These are phyloP conservation scores for Eruca vesicaria DNA, from an alignment of 441 rosid species.

Conservation along the genomic window DNA sequence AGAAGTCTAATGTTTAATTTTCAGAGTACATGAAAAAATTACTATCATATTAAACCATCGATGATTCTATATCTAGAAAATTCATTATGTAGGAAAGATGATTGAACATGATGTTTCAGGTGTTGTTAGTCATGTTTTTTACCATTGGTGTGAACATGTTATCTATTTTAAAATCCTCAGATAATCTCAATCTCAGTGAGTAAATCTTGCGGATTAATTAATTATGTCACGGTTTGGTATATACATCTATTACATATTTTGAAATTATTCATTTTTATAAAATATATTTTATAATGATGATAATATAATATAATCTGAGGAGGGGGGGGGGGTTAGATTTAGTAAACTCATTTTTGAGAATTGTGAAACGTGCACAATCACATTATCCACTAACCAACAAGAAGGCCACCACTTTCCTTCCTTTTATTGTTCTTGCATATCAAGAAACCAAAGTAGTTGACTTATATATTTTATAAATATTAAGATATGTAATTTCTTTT, in stretches of 20 bases:
- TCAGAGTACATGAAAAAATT: neutral
- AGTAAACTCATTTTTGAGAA: conserved; percentile 15
- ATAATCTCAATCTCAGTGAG: neutral
- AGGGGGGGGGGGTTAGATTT: conserved; percentile 10
- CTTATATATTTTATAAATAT: neutral
- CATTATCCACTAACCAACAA: conserved; percentile 35
- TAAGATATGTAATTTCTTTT: neutral
- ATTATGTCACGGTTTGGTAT: neutral
- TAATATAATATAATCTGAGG: neutral
- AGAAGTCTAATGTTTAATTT: neutral
- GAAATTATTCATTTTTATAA: neutral
- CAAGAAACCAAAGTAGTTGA: conserved; percentile 19
- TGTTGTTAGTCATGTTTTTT: neutral
- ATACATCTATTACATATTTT: neutral
- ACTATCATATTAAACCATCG: neutral
- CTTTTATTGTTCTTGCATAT: conserved; percentile 21
- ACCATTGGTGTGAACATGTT: neutral
- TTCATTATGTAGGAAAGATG: neutral
- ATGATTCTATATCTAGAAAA: neutral
- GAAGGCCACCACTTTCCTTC: conserved; percentile 31
- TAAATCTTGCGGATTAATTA: conserved; percentile 7
- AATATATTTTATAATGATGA: neutral
- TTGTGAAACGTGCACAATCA: conserved; percentile 35
- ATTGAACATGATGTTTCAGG: neutral
- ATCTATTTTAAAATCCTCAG: neutral